Conservation (phyloP, 164 flowering plant species). For the Nelumbo lutea region DNA sequence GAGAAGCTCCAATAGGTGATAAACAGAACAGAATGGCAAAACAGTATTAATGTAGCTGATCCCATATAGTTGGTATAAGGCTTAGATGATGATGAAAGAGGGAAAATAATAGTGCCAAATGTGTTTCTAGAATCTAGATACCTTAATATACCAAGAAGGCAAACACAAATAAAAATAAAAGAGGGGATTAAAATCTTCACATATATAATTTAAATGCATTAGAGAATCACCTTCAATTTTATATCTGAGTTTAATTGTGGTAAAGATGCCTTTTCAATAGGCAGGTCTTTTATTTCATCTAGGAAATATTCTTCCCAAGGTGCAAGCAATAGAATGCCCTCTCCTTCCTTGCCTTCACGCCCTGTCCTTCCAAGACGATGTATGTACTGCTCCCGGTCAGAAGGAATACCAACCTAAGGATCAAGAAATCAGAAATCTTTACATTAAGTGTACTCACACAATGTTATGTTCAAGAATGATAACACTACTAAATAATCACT, state of each 20-base stretch:
- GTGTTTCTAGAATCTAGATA: too few relatives aligned
- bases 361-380: conserved; percentile 96
- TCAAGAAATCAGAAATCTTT: neutral
- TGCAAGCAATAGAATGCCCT: conserved; percentile 84
- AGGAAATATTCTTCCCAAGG: conserved; percentile 95
- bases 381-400: conserved; percentile 81
- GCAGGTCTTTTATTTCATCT: conserved; percentile 72
- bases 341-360: conserved; percentile 88
- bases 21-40: too few relatives aligned
- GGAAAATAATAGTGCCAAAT: too few relatives aligned
- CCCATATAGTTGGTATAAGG: too few relatives aligned
- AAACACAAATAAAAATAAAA: neutral
- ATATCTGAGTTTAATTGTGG: conserved; percentile 46
- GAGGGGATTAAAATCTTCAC: neutral
- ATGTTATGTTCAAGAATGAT: neutral
- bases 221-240: conserved; percentile 54
- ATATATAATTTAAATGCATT: neutral
- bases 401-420: conserved; percentile 73
- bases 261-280: conserved; percentile 49
- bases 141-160: too few relatives aligned
- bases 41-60: too few relatives aligned
- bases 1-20: too few relatives aligned
- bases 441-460: neutral
- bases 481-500: neutral
- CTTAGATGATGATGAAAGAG: too few relatives aligned